Evolutionary conservation across 1,284 basidiomycete species (phyloP).

Genomic region (Rhodotorula sp.): DNA sequence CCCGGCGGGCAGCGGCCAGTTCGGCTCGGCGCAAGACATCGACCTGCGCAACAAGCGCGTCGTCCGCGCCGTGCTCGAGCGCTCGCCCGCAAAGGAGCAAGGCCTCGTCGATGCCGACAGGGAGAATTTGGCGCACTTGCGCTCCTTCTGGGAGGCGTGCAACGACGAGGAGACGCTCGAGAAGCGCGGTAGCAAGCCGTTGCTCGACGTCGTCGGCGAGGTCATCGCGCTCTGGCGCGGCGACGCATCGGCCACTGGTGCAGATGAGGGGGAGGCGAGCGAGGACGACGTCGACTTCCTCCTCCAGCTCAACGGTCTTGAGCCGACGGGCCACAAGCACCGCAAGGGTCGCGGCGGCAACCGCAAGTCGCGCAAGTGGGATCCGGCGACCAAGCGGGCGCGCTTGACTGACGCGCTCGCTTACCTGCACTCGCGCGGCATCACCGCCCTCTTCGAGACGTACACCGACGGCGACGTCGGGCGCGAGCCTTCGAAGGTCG

Average conservation of each 20-base stretch:
- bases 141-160: slow-evolving; percentile 78
- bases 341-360: slow-evolving; percentile 23
- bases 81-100: slow-evolving; percentile 31
- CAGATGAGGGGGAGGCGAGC: slow-evolving; percentile 51
- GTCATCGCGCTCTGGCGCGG: slow-evolving; percentile 51
- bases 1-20: slow-evolving; percentile 76
- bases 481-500: slow-evolving; percentile 82
- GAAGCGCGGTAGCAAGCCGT: slow-evolving; percentile 53
- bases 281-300: slow-evolving; percentile 22
- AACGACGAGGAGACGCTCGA: slow-evolving; percentile 65
- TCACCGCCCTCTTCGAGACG: slow-evolving; percentile 75
- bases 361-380: slow-evolving; percentile 11
- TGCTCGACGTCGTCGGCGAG: slow-evolving; percentile 53
- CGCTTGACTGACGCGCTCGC: slow-evolving; percentile 76
- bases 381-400: slow-evolving; percentile 49
- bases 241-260: neutral
- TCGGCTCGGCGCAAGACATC: slow-evolving; percentile 53
- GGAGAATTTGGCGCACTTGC: slow-evolving; percentile 73
- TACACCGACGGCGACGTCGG: slow-evolving; percentile 85
- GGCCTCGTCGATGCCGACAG: slow-evolving; percentile 57
- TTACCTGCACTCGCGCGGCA: slow-evolving; percentile 79
- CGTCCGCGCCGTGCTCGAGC: slow-evolving; percentile 56
- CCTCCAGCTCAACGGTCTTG: neutral
- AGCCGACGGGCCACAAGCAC: neutral
- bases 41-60: slow-evolving; percentile 52